Evolutionary conservation across 2,329 filamentous ascomycete species (phyloP), one percentile per base, ranked within the genome.

Genomic region (Exophiala sideris): DNA sequence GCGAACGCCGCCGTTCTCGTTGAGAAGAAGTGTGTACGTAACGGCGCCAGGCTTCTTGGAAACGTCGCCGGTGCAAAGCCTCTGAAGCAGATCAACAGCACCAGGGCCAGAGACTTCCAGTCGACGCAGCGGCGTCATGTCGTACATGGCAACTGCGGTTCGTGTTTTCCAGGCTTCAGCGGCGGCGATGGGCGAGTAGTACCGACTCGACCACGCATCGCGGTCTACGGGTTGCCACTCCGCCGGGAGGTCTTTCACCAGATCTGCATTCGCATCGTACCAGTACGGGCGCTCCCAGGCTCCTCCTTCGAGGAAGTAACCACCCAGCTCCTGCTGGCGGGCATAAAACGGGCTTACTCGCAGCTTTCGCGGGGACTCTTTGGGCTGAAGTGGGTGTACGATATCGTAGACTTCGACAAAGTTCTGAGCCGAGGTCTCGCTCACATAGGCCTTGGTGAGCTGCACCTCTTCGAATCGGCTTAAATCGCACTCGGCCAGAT

Each of bases 351-450:
- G 82, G 57, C 79, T 84, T 11, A 79, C 68, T 5, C 83, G 79
- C 1, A 86, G 71, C 53, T 82, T 78, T 0, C 83, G 77, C 0
- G 82, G 83, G 0, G 79, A 83, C 0, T 77, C 71, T 24, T 76
- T 76, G 0, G 81, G 82, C 48, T 82, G 79, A 0, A 83, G 71
- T 0, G 83, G 83, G 54, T 86, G 83, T 0, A 85, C 57, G 36
- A 86, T 84, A 56, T 85, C 82, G 68, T 86, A 86, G 1, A 86
- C 76, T 58, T 86, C 83, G 20, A 81, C 76, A 46, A 86, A 86
- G 60, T 82, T 83, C 62, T 83, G 81, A 42, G 78, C 73, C 0
- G 78, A 79, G 0, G 83, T 85, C 67, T 85, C 81, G 20, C 66
- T 72, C 48, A 85, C 74, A 54, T 85, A 86, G 0, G 71, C 0